A percentile compares a stretch with the other conserved stretches of the same genome.
phyloP scores from a whole-genome alignment of 352 stramenopile species.

The Phytophthora pini region DNA sequence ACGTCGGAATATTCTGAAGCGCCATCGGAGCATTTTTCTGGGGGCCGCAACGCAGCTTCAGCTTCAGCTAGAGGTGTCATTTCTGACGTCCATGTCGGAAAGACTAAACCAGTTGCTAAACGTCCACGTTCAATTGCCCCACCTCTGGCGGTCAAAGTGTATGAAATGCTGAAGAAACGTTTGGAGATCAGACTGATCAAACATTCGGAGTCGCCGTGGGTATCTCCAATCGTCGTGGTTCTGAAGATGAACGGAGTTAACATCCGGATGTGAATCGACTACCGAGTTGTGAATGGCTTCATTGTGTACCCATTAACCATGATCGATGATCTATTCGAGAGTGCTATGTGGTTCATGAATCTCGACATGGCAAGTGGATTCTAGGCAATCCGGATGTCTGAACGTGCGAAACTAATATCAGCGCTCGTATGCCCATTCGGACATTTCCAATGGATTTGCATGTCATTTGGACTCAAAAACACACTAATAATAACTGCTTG shows the following conservation, averaged over 20 bases:
- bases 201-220: not conserved
- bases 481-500: constrained; percentile 20
- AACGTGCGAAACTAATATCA: not conserved
- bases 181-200: constrained; percentile 5
- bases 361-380: not conserved
- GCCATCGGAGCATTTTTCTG: not conserved
- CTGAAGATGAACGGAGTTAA: constrained; percentile 12
- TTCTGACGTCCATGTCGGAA: not conserved
- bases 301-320: constrained; percentile 22
- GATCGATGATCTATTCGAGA: constrained; percentile 36
- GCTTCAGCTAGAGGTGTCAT: not conserved
- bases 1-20: not conserved
- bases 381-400: not conserved
- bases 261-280: constrained; percentile 34
- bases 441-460: constrained; percentile 3
- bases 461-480: constrained; percentile 32
- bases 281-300: constrained; percentile 19
- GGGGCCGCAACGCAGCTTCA: not conserved
- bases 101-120: not conserved
- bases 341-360: not conserved
- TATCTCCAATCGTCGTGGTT: not conserved
- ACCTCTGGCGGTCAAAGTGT: constrained; percentile 4
- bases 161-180: constrained; percentile 6
- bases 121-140: not conserved
- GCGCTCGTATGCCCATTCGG: not conserved